Base-by-base conservation (phyloP, 75 land plant genomes). In the Azolla pinnata region DNA sequence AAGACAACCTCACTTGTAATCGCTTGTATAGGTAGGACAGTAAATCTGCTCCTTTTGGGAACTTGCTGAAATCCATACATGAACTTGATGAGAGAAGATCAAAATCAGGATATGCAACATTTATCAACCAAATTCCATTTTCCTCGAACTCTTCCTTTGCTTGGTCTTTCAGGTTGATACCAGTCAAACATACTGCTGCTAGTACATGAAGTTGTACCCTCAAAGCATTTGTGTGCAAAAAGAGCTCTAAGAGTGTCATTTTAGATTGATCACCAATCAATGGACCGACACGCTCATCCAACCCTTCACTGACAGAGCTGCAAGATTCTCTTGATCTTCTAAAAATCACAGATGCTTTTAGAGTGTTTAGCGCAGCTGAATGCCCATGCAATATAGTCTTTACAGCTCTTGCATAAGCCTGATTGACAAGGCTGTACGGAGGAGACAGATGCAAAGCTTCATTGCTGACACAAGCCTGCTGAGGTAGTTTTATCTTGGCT, bases 361-460 rank as follows among this genome's bases (percentile, higher is more conserved):
- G 51, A 49, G 89, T 80, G 61, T 83, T 71, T 7, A 85, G 55
- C n/a, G 96, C 75, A 61, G 83, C 69, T 18, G 76, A 54, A 59
- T 88, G 80, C 7, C 85, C 98, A 35, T 86, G 83, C 52, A 93
- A 45, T 57, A 93, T 72, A 62, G 76, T 79, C 32, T 62, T 64
- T 45, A 93, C 81, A 52, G 96, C 89, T 62, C 75, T 75, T 34
- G 96, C 75, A 75, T 85, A 93, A 52, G 96, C 90, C 52, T 93
- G 96, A 67, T 93, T 93, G 29, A 86, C 81, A 54, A 85, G 83
- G 73, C 81, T 79, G 65, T 67, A 59, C 17, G 59, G 75, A 62
- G 79, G 72, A 33, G 61, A 54, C 23, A 29, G 33, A 12, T 16
- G 47, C 28, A 55, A n/a, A 35, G 8, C 38, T 54, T 17, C 17